Conservation (phyloP, 352 stramenopile genomes). For the Globisporangium irregulare region DNA sequence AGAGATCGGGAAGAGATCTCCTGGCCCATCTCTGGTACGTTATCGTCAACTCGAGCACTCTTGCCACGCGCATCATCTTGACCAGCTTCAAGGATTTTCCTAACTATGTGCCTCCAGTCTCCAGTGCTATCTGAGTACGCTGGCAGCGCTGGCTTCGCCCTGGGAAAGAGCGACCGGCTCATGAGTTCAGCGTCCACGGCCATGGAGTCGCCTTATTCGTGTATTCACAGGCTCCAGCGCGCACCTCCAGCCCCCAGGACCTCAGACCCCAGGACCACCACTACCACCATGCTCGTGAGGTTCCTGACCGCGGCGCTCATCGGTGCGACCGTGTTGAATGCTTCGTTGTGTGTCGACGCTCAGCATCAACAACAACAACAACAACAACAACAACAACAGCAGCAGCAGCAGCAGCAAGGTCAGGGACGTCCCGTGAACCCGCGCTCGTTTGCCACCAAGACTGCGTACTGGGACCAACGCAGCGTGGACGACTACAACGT, state of each 20-base stretch:
- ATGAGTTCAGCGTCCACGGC: no score
- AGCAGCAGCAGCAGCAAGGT: not conserved
- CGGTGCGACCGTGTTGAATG: not conserved
- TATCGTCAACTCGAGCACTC: no score
- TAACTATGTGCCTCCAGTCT: no score
- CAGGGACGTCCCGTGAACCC: not conserved
- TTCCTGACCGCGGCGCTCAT: not conserved
- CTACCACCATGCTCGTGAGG: not conserved
- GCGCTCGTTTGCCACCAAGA: slow-evolving; percentile 5
- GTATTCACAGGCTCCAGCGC: no score
- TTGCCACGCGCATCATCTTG: no score
- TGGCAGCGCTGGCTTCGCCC: no score
- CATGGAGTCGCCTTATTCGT: no score
- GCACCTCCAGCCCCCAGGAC: not conserved
- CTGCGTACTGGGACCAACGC: slow-evolving; percentile 8
- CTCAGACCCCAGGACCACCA: not conserved
- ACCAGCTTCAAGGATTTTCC: no score
- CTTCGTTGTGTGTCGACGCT: not conserved
- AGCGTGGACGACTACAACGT: not conserved
- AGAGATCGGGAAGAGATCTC: no score
- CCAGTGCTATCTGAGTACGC: no score
- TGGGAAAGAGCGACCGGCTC: no score
- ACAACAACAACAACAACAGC: not conserved
- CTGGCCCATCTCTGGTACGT: no score
- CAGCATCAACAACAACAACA: not conserved